A percentile compares a stretch with the other conserved stretches of the same genome.
phyloP scores from a whole-genome alignment of 305 asterid genomes.

The Caryopteris hybrid region DNA sequence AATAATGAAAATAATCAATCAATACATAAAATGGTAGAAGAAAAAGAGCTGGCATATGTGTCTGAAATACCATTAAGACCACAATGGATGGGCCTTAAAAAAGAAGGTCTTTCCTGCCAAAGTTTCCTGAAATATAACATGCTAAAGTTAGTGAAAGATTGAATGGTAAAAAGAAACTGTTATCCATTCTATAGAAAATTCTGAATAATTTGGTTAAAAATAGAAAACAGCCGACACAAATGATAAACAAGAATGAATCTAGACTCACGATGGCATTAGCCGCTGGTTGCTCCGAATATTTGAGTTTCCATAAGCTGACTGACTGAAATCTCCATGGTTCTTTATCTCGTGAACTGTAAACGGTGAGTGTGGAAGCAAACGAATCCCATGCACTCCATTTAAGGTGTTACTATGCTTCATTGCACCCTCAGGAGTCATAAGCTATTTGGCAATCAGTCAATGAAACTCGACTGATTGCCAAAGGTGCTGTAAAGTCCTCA shows the following conservation, averaged over 20 bases:
- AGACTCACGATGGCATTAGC: slow-evolving; percentile 55
- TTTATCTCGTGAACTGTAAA: slow-evolving; percentile 64
- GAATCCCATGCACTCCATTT: slow-evolving; percentile 75
- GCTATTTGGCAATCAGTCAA: slow-evolving; percentile 81
- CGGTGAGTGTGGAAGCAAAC: slow-evolving; percentile 65
- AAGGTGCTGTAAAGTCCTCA: slow-evolving; percentile 12
- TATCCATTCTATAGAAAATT: background rate
- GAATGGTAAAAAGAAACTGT: background rate
- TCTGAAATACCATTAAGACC: slow-evolving; percentile 53
- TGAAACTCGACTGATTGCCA: slow-evolving; percentile 72
- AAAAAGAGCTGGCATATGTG: background rate
- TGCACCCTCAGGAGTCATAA: slow-evolving; percentile 59
- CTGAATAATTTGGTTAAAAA: background rate
- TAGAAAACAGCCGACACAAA: background rate
- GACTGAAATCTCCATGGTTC: slow-evolving; percentile 47
- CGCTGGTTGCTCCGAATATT: slow-evolving; percentile 35
- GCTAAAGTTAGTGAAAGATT: slow-evolving; percentile 14
- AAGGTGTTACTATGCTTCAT: slow-evolving; percentile 46
- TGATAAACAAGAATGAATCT: background rate
- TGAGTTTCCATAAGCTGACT: slow-evolving; percentile 32
- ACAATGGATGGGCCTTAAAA: slow-evolving; percentile 78
- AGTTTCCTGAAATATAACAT: slow-evolving; percentile 50
- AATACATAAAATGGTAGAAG: background rate
- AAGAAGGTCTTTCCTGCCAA: slow-evolving; percentile 85
- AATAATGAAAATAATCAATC: background rate